Evolutionary conservation across 2,329 filamentous ascomycete species (phyloP), one percentile per base, ranked within the genome.

Genomic region (Boeremia exigua): DNA sequence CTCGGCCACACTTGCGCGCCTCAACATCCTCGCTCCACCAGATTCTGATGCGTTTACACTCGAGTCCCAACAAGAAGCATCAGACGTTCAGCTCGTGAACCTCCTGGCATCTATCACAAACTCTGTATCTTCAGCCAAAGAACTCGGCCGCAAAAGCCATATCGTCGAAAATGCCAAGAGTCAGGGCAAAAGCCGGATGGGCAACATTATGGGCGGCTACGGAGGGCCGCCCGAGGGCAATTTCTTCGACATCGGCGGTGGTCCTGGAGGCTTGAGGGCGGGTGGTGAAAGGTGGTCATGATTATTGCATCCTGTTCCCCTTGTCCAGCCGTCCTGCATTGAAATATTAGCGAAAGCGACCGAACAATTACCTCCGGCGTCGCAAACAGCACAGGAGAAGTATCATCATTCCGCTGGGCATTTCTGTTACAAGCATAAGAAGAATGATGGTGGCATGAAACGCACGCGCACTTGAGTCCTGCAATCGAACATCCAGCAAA

Each of bases 81-180:
- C 96, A 68, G 92, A 98, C 66, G 92, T 96, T 27, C 83, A 88
- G 50, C 83, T 97, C 2, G 84, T 96, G 45, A 85, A 86, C 4
- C 79, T 98, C 2, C 83, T 98, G 8, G 88, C 90, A 39, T 83
- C 85, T 19, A 82, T 97, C 28, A 88, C 93, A 60, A 84, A 89
- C 59, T 90, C 87, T 58, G 82, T 93, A 17, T 85, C 85, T 52
- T 84, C 86, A 30, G 87, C 90, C 23, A 85, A 89, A 49, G 88
- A 91, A 43, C 79, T 94, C 1, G 91, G 92, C 38, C 87, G 86
- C 68, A 96, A 93, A 75, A 91, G 88, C 62, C 59, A 73, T 17
- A 71, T 79, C 14, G 69, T 82, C 7, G 75, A 79, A 46, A 70
- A 73, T 25, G 77, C 74, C 46, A 76, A 75, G 58, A 68, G 63